Evolutionary conservation across 495 filamentous ascomycete genomes (phyloP), one percentile per base, ranked within the genome.

Genomic region (Margaritispora aquatica): DNA sequence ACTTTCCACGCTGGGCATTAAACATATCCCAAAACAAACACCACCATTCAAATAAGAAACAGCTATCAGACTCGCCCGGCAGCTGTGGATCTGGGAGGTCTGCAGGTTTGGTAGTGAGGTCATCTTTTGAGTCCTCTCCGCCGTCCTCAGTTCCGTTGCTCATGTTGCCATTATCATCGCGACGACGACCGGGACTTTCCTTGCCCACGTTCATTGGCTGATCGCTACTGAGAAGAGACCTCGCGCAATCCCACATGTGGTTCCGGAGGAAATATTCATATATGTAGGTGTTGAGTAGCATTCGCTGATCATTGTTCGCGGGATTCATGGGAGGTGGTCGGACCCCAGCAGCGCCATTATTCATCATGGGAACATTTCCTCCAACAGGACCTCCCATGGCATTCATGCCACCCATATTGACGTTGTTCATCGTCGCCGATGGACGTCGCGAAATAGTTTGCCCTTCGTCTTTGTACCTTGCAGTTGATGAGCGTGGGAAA

Each of bases 1-100:
- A 60, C 58, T 69, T 76, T 61, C 81, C 82, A 59, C 88, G 84
- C 66, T 88, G 85, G 50, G 89, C 89, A 66, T 80, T 82, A 66
- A 86, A 95, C 67, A 97, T 90, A 63, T 97, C 94, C 92, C 90
- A 97, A 71, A 98, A 98, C 31, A 96, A 77, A 68, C 84, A 88
- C 73, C 95, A 98, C 94, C 94, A 98, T 60, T 97, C 93, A 50
- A 88, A 83, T 13, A 98, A 77, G 65, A 97, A 96, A 24, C 87
- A 89, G 17, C 84, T 87, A 19, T 90, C 84, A 10, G 79, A 77
- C 63, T 84, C 77, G 26, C 71, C 80, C 13, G 85, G 82, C 2
- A 92, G 73, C 50, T 81, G 84, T 10, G 92, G 86, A 0, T 79
- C 78, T 9, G 93, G 93, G 9, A 97, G 78, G 67, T 95, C 93